Evolutionary conservation across 768 basidiomycete species (phyloP), one percentile per base, ranked within the genome.

Genomic region (Tricholoma sp.): DNA sequence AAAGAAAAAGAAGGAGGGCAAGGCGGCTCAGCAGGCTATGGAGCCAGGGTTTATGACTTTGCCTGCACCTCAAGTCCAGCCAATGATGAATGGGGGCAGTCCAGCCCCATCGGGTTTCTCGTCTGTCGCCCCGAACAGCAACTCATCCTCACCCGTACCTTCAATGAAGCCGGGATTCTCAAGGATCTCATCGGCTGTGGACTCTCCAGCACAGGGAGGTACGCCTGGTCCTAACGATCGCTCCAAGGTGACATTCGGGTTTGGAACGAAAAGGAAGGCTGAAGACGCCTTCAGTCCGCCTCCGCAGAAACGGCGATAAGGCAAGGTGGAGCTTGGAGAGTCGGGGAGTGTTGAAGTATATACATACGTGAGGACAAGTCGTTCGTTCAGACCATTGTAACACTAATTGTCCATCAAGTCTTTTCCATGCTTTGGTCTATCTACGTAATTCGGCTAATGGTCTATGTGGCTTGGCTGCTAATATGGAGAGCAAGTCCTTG

Each of bases 251-350:
- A 81, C 83, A 5, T 85, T 93, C 67, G 89, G 89, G 10, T 81
- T 93, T 66, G 86, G 85, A 33, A 73, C 78, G 47, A 94, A 94
- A 77, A 77, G 92, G 64, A 94, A 93, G 67, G 89, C 88, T 4
- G 81, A 86, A 32, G 90, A 91, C 55, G 77, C 79, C n/a, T 70
- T 73, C 18, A 86, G 80, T 12, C 78, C 84, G 4, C 89, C 89
- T 6, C 81, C 87, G 8, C 66, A 83, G 24, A 93, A 93, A 75
- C 70, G 74, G 52, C 73, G 79, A 49, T 79, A 67, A 70, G 13
- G 41, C 55, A 49, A 48, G 20, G 24, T 11, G 24, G 24, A 41
- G 54, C 39, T 33, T 7, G 45, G n/a, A 32, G n/a, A 47, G 47
- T 17, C 8, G 15, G 47, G 8, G 29, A 6, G 24, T 24, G 24